phyloP scores from a whole-genome alignment of 2,329 filamentous ascomycete genomes.

The Fusarium nodosum region DNA sequence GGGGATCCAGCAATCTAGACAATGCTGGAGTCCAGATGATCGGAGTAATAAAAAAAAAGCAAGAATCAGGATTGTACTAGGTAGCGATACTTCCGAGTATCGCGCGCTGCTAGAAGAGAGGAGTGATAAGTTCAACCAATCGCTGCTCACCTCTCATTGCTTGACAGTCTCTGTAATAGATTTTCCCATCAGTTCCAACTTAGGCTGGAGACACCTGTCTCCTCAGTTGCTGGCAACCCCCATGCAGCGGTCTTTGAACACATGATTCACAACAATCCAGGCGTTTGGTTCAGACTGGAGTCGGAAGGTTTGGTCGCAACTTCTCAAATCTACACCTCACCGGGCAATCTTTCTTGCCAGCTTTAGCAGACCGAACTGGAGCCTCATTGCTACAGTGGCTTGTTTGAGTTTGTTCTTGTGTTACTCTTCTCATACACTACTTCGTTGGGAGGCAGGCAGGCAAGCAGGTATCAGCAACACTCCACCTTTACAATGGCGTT shows the following conservation, averaged over 20 bases:
- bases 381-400: conserved; percentile 19
- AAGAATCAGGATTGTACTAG: conserved; percentile 25
- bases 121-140: conserved; percentile 31
- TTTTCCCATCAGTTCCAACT: conserved; percentile 45
- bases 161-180: conserved; percentile 33
- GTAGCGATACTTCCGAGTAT: conserved; percentile 13
- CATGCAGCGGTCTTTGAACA: conserved; percentile 48
- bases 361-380: conserved; percentile 35
- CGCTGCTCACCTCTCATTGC: conserved; percentile 15
- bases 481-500: background rate
- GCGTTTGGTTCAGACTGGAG: conserved; percentile 44
- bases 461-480: background rate
- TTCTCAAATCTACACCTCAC: conserved; percentile 28
- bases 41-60: conserved; percentile 7
- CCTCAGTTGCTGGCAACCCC: conserved; percentile 44
- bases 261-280: conserved; percentile 54
- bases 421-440: conserved; percentile 5
- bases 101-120: conserved; percentile 24
- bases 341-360: conserved; percentile 41
- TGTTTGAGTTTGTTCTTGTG: conserved; percentile 25
- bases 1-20: background rate
- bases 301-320: conserved; percentile 35
- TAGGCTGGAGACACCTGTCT: conserved; percentile 46
- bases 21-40: conserved; percentile 7
- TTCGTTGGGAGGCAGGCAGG: background rate